A percentile compares a stretch with the other conserved stretches of the same genome.
Evolutionary conservation across 2,329 filamentous ascomycete species (phyloP).

Genomic region (Colletotrichum cordylinicola): DNA sequence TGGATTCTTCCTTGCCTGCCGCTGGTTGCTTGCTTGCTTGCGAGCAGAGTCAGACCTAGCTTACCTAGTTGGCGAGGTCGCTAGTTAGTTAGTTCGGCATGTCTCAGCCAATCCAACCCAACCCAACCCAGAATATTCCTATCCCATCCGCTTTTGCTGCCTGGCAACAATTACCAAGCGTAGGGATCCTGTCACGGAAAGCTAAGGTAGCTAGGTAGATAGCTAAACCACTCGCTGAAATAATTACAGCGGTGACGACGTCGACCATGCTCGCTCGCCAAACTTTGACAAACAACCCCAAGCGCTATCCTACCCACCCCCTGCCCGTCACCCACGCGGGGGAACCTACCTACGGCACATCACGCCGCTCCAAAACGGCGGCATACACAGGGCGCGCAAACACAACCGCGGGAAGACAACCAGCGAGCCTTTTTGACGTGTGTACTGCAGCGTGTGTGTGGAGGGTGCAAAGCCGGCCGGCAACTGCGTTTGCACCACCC

Average conservation of each 20-base stretch:
- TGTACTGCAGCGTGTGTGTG: neutral
- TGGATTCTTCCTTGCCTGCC: neutral
- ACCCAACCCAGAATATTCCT: neutral
- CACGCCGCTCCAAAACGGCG: too few species aligned
- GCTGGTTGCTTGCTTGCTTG: neutral
- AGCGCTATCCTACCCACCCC: neutral
- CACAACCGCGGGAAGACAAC: too few species aligned
- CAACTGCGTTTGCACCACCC: too few species aligned
- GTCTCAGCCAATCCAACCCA: neutral
- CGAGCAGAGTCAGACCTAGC: too few species aligned
- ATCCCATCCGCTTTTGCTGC: neutral
- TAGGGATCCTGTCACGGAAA: neutral
- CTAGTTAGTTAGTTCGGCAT: neutral
- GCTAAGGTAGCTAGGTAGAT: neutral
- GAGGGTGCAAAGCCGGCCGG: neutral
- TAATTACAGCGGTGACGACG: neutral
- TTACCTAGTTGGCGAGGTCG: too few species aligned
- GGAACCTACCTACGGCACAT: too few species aligned
- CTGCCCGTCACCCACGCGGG: neutral
- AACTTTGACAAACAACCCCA: neutral
- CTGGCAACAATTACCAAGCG: neutral
- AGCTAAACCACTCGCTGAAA: neutral
- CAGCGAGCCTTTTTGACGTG: neutral
- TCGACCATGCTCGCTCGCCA: too few species aligned
- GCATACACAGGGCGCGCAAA: too few species aligned